A percentile compares a stretch with the other conserved stretches of the same genome.
phyloP scores from a whole-genome alignment of 306 rosid genomes.

The Cucurbita maxima region DNA sequence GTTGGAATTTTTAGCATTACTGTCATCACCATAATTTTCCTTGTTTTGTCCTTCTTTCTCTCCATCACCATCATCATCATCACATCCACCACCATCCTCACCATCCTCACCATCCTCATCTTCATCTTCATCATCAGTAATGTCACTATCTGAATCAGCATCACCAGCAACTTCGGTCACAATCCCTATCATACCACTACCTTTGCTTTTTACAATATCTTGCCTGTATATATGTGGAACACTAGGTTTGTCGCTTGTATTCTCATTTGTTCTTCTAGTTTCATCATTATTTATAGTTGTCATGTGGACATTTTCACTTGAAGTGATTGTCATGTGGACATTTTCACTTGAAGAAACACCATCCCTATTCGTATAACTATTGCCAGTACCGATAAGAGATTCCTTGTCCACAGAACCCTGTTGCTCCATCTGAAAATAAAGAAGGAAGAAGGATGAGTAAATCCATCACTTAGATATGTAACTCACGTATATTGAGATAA shows the following conservation, averaged over 20 bases:
- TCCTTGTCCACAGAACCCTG: conserved; percentile 15
- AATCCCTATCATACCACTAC: conserved; percentile 47
- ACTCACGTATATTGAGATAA: neutral
- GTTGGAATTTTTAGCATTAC: conserved; percentile 12
- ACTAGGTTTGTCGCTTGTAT: conserved; percentile 17
- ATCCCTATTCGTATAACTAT: neutral
- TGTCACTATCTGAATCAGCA: conserved; percentile 62
- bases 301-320: conserved; percentile 12
- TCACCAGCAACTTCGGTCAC: conserved; percentile 93
- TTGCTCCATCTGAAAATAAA: conserved; percentile 49
- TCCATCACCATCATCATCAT: conserved; percentile 26
- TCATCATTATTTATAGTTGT: conserved; percentile 31
- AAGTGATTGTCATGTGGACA: conserved; percentile 13
- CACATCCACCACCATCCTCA: conserved; percentile 16
- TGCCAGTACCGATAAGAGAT: conserved; percentile 7
- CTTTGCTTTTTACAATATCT: conserved; percentile 60
- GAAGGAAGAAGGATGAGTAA: neutral
- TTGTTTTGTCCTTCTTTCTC: conserved; percentile 32
- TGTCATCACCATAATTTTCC: conserved; percentile 19
- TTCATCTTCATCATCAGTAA: conserved; percentile 54
- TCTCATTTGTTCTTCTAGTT: conserved; percentile 18
- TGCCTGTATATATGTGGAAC: conserved; percentile 51
- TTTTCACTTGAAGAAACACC: conserved; percentile 10
- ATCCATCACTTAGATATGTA: neutral
- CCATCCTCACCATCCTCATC: conserved; percentile 26